Conservation (phyloP, 208 protist genomes). For the Vickermania ingenoplastis region DNA sequence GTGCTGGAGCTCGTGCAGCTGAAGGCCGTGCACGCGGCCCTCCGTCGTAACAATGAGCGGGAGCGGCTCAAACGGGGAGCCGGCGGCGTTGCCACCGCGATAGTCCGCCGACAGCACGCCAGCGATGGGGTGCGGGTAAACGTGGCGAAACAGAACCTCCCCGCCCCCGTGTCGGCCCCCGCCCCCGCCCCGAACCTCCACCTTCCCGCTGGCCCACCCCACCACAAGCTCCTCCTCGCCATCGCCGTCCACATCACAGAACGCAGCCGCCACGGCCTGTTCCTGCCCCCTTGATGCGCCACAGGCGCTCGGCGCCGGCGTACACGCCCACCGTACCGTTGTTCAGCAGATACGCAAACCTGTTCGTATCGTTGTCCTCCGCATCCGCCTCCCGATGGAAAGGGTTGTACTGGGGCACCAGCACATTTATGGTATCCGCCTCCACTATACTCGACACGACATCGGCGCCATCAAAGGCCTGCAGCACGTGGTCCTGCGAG, state of each 20-base stretch:
- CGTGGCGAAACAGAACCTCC: constrained; percentile 75
- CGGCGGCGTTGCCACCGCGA: constrained; percentile 49
- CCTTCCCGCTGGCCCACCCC: constrained; percentile 75
- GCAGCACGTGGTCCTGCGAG: constrained; percentile 91
- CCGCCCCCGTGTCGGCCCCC: constrained; percentile 39
- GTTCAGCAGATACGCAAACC: constrained; percentile 85
- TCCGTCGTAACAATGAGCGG: constrained; percentile 79
- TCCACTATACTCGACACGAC: constrained; percentile 68
- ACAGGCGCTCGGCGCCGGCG: constrained; percentile 58
- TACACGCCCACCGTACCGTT: constrained; percentile 93
- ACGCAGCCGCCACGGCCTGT: constrained; percentile 67
- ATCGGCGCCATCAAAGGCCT: constrained; percentile 87
- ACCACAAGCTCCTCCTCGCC: constrained; percentile 88
- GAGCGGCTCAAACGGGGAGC: constrained; percentile 11
- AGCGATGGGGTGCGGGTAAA: constrained; percentile 49
- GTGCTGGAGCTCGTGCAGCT: constrained; percentile 34
- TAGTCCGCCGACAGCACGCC: constrained; percentile 87
- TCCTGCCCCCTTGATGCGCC: constrained; percentile 81
- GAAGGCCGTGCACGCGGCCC: constrained; percentile 81
- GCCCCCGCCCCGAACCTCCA: constrained; percentile 68
- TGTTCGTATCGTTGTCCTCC: constrained; percentile 7
- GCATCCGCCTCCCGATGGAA: not conserved
- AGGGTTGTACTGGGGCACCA: constrained; percentile 22
- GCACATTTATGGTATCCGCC: constrained; percentile 66
- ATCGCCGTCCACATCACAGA: constrained; percentile 90